phyloP scores from a whole-genome alignment of 805 yeast genomes.

The Pichia californica region DNA sequence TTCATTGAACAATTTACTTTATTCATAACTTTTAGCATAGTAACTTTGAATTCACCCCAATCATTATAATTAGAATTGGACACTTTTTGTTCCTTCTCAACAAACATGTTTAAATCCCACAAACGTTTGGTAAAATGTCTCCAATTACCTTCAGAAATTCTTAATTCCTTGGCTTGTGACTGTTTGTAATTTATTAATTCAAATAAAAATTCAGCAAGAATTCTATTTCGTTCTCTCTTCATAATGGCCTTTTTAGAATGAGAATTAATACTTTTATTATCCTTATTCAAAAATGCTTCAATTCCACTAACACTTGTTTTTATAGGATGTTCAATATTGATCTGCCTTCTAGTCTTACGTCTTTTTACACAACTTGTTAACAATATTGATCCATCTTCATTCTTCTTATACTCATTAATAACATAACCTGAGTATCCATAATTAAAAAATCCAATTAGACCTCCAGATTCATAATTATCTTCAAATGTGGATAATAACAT shows the following conservation, averaged over 20 bases:
- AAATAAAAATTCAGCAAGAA: constrained; percentile 23
- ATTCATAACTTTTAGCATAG: constrained; percentile 9
- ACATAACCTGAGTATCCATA: constrained; percentile 6
- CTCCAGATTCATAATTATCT: constrained; percentile 6
- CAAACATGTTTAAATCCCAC: constrained; percentile 12
- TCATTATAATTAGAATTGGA: background rate
- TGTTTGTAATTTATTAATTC: constrained; percentile 20
- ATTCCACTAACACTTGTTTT: constrained; percentile 15
- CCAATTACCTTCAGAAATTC: constrained; percentile 23
- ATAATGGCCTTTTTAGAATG: constrained; percentile 21
- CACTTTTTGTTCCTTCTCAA: constrained; percentile 8
- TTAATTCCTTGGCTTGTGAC: constrained; percentile 14
- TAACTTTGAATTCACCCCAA: constrained; percentile 16
- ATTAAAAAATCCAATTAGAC: constrained; percentile 8
- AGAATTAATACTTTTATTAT: constrained; percentile 19
- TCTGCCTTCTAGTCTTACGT: constrained; percentile 16
- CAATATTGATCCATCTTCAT: background rate
- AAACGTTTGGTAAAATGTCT: constrained; percentile 13
- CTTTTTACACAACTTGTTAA: constrained; percentile 11
- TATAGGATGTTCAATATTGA: constrained; percentile 16
- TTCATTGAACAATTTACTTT: constrained; percentile 9
- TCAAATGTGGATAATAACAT: constrained; percentile 4
- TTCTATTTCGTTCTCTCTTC: constrained; percentile 22
- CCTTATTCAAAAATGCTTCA: constrained; percentile 20
- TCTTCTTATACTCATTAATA: constrained; percentile 5